phyloP scores from a whole-genome alignment of 441 rosid genomes.

The Erodium moschatum region DNA sequence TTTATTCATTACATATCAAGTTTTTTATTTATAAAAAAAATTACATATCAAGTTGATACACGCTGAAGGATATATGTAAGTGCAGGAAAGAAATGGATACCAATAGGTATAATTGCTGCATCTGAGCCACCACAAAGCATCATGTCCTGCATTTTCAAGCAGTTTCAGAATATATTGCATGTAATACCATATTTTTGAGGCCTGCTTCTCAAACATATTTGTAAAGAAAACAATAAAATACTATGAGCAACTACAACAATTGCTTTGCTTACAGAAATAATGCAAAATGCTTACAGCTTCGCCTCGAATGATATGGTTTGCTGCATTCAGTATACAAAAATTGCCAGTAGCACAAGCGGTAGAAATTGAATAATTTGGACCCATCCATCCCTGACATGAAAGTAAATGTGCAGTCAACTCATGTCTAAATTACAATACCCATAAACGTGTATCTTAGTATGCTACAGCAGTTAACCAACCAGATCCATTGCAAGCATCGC shows the following conservation, averaged over 20 bases:
- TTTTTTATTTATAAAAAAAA: no score
- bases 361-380: slow-evolving; percentile 95
- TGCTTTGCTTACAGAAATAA: slow-evolving; percentile 10
- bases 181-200: neutral
- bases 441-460: slow-evolving; percentile 15
- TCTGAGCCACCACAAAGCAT: slow-evolving; percentile 99
- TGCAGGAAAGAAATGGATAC: slow-evolving; percentile 24
- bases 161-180: slow-evolving; percentile 11
- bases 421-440: slow-evolving; percentile 12
- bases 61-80: neutral
- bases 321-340: slow-evolving; percentile 82
- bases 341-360: slow-evolving; percentile 96
- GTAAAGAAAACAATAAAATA: neutral
- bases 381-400: slow-evolving; percentile 84
- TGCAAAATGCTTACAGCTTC: slow-evolving; percentile 75
- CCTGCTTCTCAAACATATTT: neutral
- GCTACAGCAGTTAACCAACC: slow-evolving; percentile 38
- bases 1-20: neutral
- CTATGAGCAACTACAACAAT: slow-evolving; percentile 5
- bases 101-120: slow-evolving; percentile 78
- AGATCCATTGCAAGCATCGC: slow-evolving; percentile 94
- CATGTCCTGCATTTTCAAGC: slow-evolving; percentile 47
- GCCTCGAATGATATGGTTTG: slow-evolving; percentile 81
- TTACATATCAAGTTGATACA: slow-evolving; percentile 8
- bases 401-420: slow-evolving; percentile 15